Conservation (phyloP, 1,284 basidiomycete genomes). For the Pseudozyma thailandica region DNA sequence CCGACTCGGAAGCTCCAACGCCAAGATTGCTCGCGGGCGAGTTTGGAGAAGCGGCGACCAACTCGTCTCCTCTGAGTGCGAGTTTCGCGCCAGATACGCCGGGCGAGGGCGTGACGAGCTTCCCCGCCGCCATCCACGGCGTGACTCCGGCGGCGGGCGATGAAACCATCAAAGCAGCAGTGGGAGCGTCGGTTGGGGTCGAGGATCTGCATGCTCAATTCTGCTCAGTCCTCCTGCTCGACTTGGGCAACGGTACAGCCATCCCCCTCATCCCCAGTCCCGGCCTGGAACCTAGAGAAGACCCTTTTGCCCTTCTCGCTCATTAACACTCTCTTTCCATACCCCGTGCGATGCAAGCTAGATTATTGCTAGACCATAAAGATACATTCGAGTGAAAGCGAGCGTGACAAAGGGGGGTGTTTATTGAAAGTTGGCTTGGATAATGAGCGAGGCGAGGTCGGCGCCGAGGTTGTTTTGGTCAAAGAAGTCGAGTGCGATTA, state of each 20-base stretch:
- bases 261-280: conserved; percentile 28
- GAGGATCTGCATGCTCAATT: conserved; percentile 33
- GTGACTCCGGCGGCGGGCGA: neutral
- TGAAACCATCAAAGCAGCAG: neutral
- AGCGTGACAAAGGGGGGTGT: neutral
- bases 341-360: neutral
- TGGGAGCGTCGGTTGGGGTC: neutral
- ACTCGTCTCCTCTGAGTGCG: conserved; percentile 10
- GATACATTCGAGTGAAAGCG: too few species aligned
- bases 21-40: conserved; percentile 7
- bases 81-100: conserved; percentile 31
- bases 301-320: conserved; percentile 19
- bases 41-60: neutral
- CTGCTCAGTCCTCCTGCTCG: conserved; percentile 28
- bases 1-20: conserved; percentile 8
- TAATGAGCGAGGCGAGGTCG: conserved; percentile 34
- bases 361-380: too few species aligned
- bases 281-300: neutral
- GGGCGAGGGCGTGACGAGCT: conserved; percentile 4
- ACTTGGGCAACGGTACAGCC: conserved; percentile 32
- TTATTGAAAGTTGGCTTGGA: conserved; percentile 53
- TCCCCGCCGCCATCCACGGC: conserved; percentile 1
- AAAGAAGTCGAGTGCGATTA: conserved; percentile 54
- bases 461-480: conserved; percentile 30
- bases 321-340: conserved; percentile 1